Percentiles rank a stretch among this genome's conserved stretches.
These are phyloP conservation scores for Coniella lustricola DNA, from an alignment of 2,329 filamentous ascomycete genomes.

Conservation along the genomic window DNA sequence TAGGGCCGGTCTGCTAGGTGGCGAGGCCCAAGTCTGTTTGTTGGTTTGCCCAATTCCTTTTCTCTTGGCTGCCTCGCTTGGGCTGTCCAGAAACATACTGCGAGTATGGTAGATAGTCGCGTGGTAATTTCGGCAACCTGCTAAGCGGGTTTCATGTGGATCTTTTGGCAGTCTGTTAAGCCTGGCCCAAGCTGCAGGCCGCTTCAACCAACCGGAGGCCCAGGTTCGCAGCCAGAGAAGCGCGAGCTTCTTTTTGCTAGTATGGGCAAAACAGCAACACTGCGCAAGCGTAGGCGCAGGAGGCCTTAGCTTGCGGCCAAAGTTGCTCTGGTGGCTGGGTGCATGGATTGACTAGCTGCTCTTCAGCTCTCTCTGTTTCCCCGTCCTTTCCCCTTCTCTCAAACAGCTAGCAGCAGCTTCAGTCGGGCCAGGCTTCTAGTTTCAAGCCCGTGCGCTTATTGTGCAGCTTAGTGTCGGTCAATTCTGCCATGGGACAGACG, in stretches of 20 bases:
- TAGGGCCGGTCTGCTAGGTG: too few relatives aligned
- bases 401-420: not conserved
- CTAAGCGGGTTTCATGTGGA: constrained; percentile 2
- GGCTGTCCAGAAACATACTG: too few relatives aligned
- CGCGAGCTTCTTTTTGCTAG: too few relatives aligned
- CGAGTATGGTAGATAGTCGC: too few relatives aligned
- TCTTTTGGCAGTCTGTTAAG: too few relatives aligned
- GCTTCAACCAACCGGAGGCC: not conserved
- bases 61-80: too few relatives aligned
- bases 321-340: too few relatives aligned
- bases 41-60: too few relatives aligned
- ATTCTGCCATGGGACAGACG: not conserved
- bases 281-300: not conserved
- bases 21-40: too few relatives aligned
- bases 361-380: not conserved
- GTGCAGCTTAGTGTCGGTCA: not conserved
- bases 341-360: too few relatives aligned
- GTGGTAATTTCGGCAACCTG: not conserved
- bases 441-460: not conserved
- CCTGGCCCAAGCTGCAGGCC: too few relatives aligned
- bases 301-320: not conserved
- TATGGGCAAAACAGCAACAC: too few relatives aligned
- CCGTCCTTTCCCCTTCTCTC: not conserved
- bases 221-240: not conserved
- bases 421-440: not conserved